Conservation (phyloP, 2,329 filamentous ascomycete species). For the Phialophora expanda region DNA sequence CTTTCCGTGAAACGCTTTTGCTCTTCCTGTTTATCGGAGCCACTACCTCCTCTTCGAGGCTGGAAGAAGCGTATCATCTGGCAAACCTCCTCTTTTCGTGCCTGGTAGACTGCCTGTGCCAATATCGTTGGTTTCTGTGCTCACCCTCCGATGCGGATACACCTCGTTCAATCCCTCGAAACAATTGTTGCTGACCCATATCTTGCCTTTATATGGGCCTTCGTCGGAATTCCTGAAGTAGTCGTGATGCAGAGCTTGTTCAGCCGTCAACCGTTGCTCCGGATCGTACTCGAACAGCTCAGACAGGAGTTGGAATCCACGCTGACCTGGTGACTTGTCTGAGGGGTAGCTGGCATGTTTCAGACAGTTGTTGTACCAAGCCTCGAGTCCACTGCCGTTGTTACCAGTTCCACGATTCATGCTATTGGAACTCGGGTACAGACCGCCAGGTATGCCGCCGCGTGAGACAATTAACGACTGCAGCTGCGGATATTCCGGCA, state of each 20-base stretch:
- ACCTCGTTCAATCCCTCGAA: constrained; percentile 88
- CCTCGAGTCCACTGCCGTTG: constrained; percentile 68
- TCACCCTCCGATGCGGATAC: constrained; percentile 89
- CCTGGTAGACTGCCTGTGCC: constrained; percentile 86
- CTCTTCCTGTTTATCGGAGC: not conserved
- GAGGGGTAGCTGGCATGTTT: constrained; percentile 61
- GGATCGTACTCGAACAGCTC: constrained; percentile 92
- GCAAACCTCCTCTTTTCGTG: constrained; percentile 84
- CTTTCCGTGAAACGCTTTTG: not conserved
- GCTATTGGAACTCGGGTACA: constrained; percentile 45
- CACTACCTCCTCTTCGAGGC: constrained; percentile 37
- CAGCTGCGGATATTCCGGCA: constrained; percentile 85
- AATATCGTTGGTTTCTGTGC: constrained; percentile 94
- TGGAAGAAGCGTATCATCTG: constrained; percentile 66
- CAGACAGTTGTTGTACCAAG: constrained; percentile 77
- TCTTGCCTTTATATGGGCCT: constrained; percentile 38
- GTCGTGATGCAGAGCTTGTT: constrained; percentile 83
- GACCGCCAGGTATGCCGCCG: constrained; percentile 44
- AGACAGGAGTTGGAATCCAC: constrained; percentile 82
- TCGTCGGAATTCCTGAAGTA: constrained; percentile 75
- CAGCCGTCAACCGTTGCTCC: constrained; percentile 81
- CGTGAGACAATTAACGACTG: constrained; percentile 54
- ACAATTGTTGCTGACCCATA: constrained; percentile 73
- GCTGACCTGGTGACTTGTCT: constrained; percentile 66
- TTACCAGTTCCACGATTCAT: constrained; percentile 51